Conservation (phyloP, 192 early-diverging fungal species). For the Gaertneriomyces semiglobifer region DNA sequence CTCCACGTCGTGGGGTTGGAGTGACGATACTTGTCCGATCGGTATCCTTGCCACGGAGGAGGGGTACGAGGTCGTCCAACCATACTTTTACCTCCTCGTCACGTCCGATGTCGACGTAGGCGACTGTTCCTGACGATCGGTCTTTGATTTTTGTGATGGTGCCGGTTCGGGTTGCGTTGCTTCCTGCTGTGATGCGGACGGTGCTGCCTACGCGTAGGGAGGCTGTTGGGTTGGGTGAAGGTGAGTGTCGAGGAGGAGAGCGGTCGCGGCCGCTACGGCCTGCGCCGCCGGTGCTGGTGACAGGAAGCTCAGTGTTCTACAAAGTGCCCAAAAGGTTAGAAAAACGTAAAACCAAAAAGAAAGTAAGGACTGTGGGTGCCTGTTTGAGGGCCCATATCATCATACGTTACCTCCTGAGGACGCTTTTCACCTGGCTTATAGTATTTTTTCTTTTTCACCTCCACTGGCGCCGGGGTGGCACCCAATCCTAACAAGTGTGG, state of each 20-base stretch:
- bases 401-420: conserved; percentile 7
- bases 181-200: conserved; percentile 23
- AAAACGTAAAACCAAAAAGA: background rate
- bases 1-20: background rate
- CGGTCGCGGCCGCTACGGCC: background rate
- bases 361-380: background rate
- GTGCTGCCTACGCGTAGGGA: background rate
- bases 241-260: background rate
- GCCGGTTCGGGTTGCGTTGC: conserved; percentile 19
- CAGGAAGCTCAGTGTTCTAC: background rate
- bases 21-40: background rate
- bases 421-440: conserved; percentile 35
- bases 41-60: background rate
- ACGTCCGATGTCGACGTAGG: conserved; percentile 16
- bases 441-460: conserved; percentile 46
- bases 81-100: conserved; percentile 22
- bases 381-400: background rate
- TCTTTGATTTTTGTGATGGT: conserved; percentile 20
- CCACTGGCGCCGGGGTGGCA: conserved; percentile 58
- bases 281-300: background rate
- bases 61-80: conserved; percentile 21
- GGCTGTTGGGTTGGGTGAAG: background rate
- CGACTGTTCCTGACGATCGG: conserved; percentile 26
- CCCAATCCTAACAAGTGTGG: conserved; percentile 80
- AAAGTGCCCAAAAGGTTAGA: background rate